Evolutionary conservation across 345 rosid species (phyloP).

Genomic region (Gossypioides kirkii): DNA sequence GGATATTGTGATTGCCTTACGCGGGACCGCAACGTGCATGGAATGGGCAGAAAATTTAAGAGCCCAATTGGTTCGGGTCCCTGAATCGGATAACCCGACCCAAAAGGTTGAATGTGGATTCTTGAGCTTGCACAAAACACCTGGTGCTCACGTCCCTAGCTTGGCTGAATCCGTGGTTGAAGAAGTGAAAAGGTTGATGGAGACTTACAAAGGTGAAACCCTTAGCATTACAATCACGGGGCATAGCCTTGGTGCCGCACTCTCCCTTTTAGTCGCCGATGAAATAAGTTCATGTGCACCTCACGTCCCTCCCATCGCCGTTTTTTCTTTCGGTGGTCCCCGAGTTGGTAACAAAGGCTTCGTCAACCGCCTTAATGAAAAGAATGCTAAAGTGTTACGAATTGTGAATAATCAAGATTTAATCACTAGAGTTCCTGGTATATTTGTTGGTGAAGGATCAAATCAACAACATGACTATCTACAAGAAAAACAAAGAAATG

Average conservation of each 20-base stretch:
- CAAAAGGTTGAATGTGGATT: conserved; percentile 87
- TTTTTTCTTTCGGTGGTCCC: conserved; percentile 91
- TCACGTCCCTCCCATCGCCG: conserved; percentile 52
- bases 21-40: conserved; percentile 90
- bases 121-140: conserved; percentile 60
- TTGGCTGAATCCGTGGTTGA: conserved; percentile 45
- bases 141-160: conserved; percentile 47
- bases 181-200: conserved; percentile 48
- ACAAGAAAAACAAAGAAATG: conserved; percentile 27
- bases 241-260: conserved; percentile 92
- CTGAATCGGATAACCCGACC: conserved; percentile 21
- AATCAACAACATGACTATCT: conserved; percentile 1
- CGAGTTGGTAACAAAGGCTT: conserved; percentile 74
- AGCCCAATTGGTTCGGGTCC: conserved; percentile 43
- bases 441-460: conserved; percentile 31
- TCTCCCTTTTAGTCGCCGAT: conserved; percentile 67
- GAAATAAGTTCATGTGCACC: conserved; percentile 50
- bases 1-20: conserved; percentile 82
- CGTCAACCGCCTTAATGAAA: conserved; percentile 32
- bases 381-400: conserved; percentile 59
- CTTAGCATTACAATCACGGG: conserved; percentile 85
- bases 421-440: conserved; percentile 77
- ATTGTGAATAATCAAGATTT: conserved; percentile 82
- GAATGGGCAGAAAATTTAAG: conserved; percentile 95
- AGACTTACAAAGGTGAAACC: conserved; percentile 58